Percentiles rank a stretch among this genome's conserved stretches.
Evolutionary conservation across 257 asterid genomes (phyloP).

Genomic region (Solanum dulcamara): DNA sequence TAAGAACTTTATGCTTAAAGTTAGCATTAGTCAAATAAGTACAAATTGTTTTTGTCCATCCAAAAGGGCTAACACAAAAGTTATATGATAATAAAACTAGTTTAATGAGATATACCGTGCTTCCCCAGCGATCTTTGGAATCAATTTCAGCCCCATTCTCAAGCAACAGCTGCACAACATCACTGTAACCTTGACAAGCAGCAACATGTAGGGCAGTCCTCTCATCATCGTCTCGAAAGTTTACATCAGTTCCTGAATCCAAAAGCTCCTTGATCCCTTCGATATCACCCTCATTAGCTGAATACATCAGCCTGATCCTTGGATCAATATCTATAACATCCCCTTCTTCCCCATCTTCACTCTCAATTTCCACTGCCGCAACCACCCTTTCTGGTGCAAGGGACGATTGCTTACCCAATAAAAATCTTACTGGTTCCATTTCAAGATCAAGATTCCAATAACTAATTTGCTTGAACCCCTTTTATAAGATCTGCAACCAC

Average conservation of each 20-base stretch:
- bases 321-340: slow-evolving; percentile 54
- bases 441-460: slow-evolving; percentile 1
- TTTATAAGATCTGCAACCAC: background rate
- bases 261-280: slow-evolving; percentile 77
- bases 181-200: slow-evolving; percentile 88
- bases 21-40: no score
- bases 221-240: slow-evolving; percentile 77
- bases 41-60: no score
- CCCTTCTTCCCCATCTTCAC: slow-evolving; percentile 30
- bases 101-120: slow-evolving; percentile 55
- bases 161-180: slow-evolving; percentile 52
- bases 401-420: slow-evolving; percentile 83
- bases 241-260: slow-evolving; percentile 54
- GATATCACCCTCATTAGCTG: slow-evolving; percentile 74
- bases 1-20: no score
- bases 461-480: background rate
- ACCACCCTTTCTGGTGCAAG: slow-evolving; percentile 67
- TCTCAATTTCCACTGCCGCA: slow-evolving; percentile 26
- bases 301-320: slow-evolving; percentile 72
- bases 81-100: background rate
- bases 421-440: slow-evolving; percentile 48
- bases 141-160: slow-evolving; percentile 52
- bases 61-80: no score
- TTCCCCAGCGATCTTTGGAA: slow-evolving; percentile 86
- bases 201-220: slow-evolving; percentile 93